Conservation (phyloP, 805 yeast genomes). For the Spathaspora boniae region DNA sequence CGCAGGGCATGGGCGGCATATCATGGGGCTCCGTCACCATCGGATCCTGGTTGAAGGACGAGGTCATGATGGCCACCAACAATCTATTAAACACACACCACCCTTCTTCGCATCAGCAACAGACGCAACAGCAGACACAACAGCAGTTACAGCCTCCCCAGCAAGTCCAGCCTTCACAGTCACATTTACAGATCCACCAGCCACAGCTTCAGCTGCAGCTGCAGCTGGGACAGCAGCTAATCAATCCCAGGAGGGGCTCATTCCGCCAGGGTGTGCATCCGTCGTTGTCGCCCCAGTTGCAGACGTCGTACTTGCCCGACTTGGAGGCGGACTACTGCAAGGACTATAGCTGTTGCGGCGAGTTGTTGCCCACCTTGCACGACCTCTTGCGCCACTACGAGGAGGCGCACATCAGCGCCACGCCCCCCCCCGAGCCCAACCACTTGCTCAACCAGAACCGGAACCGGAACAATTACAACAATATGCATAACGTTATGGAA, state of each 20-base stretch:
- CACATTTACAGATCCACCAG: too few species aligned
- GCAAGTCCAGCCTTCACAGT: background rate
- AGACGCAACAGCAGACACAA: constrained; percentile 10
- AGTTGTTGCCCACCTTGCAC: constrained; percentile 85
- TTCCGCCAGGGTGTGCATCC: constrained; percentile 23
- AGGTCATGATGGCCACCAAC: constrained; percentile 54
- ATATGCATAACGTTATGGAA: constrained; percentile 65
- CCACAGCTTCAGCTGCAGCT: constrained; percentile 4
- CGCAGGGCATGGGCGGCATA: constrained; percentile 97
- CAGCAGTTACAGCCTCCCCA: constrained; percentile 8
- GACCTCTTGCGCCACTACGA: constrained; percentile 93
- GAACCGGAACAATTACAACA: constrained; percentile 33
- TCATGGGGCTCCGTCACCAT: constrained; percentile 96
- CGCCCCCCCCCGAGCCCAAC: constrained; percentile 41
- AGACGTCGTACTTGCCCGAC: constrained; percentile 81
- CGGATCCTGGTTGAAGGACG: constrained; percentile 95
- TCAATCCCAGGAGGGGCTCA: constrained; percentile 38
- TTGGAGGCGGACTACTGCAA: constrained; percentile 94
- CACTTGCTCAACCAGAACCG: constrained; percentile 27
- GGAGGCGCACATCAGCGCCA: constrained; percentile 80
- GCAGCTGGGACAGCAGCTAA: constrained; percentile 14
- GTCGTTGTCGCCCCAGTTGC: constrained; percentile 60
- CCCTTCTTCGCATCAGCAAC: constrained; percentile 12
- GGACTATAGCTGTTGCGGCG: constrained; percentile 96
- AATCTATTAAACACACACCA: constrained; percentile 5